phyloP scores from a whole-genome alignment of 2,329 filamentous ascomycete genomes.

The Calonectria pteridis region DNA sequence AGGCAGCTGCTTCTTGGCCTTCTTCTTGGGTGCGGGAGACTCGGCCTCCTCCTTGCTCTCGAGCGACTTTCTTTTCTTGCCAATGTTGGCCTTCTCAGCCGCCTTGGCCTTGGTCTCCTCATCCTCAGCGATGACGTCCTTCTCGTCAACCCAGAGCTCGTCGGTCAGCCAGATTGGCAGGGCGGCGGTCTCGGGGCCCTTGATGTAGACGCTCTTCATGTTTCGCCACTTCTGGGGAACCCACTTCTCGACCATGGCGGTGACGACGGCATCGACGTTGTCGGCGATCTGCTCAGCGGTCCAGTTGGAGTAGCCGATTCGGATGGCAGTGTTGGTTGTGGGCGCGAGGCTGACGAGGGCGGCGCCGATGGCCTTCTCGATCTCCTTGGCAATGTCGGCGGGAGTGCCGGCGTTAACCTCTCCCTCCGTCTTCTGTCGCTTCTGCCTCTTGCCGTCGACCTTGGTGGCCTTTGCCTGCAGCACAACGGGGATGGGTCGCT shows the following conservation, averaged over 20 bases:
- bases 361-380: constrained; percentile 81
- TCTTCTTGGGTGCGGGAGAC: constrained; percentile 55
- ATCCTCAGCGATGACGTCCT: constrained; percentile 76
- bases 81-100: constrained; percentile 67
- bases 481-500: constrained; percentile 87
- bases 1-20: constrained; percentile 52
- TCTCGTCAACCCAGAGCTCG: constrained; percentile 88
- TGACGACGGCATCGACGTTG: constrained; percentile 81
- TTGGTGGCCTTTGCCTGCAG: constrained; percentile 74
- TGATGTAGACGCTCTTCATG: constrained; percentile 87
- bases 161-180: constrained; percentile 95
- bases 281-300: constrained; percentile 80
- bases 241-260: constrained; percentile 80
- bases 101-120: constrained; percentile 60
- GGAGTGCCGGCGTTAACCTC: constrained; percentile 65
- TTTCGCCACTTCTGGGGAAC: constrained; percentile 91
- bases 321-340: constrained; percentile 83
- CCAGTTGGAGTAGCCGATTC: constrained; percentile 82
- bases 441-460: constrained; percentile 69
- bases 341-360: constrained; percentile 85
- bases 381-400: constrained; percentile 80
- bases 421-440: constrained; percentile 62
- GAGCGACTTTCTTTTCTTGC: constrained; percentile 74
- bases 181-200: constrained; percentile 87
- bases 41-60: constrained; percentile 54